These are phyloP conservation scores for Pythium sukuiense DNA, from an alignment of 352 stramenopile genomes.

Conservation along the genomic window DNA sequence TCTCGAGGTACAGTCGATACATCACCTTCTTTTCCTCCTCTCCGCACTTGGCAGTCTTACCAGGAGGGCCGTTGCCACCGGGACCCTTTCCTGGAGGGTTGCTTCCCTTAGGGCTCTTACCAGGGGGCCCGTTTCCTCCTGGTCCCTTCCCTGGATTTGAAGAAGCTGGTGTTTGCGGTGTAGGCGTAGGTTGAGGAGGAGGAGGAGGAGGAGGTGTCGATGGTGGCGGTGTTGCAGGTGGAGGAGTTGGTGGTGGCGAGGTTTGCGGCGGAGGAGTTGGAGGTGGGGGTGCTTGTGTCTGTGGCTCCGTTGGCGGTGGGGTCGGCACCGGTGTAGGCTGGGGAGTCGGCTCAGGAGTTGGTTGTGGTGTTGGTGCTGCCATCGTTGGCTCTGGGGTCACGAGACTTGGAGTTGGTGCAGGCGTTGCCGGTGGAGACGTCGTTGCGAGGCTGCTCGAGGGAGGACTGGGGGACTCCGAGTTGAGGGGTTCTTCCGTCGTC, in stretches of 20 bases:
- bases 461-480: background rate
- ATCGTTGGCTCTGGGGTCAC: background rate
- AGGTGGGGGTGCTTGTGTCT: background rate
- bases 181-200: background rate
- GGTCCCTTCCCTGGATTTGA: too few relatives aligned
- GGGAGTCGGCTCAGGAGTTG: background rate
- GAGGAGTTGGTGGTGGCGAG: background rate
- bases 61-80: background rate
- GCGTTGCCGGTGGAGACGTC: background rate
- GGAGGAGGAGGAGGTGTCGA: background rate
- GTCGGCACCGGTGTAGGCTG: background rate
- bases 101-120: background rate
- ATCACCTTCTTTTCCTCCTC: conserved; percentile 12
- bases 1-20: conserved; percentile 25
- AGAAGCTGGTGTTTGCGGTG: background rate
- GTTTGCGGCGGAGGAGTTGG: background rate
- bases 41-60: background rate
- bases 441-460: background rate
- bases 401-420: background rate
- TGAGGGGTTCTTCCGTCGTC: background rate
- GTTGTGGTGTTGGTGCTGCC: background rate
- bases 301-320: background rate
- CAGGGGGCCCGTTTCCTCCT: background rate
- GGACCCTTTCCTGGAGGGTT: background rate
- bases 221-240: background rate